phyloP scores from a whole-genome alignment of 371 early-diverging fungal genomes.

The Globomyces sp. region DNA sequence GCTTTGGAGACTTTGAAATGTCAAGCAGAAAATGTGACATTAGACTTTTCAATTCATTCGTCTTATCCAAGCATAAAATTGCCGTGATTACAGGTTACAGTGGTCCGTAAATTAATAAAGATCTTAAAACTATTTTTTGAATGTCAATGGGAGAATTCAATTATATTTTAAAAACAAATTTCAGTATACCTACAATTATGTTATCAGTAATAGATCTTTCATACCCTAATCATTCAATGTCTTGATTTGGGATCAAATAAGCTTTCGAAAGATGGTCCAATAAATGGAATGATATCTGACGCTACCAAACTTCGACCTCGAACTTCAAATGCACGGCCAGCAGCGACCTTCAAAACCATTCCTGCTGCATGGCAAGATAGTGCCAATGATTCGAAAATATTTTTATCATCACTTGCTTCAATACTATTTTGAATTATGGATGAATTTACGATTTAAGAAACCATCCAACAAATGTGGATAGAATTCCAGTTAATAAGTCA shows the following conservation, averaged over 20 bases:
- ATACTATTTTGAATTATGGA: constrained; percentile 62
- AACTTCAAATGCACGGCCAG: constrained; percentile 66
- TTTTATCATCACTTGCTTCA: constrained; percentile 37
- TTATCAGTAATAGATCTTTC: too few relatives aligned
- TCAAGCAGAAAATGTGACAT: too few relatives aligned
- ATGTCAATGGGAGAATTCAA: too few relatives aligned
- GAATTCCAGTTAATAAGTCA: constrained; percentile 88
- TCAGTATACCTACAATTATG: too few relatives aligned
- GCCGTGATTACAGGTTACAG: too few relatives aligned
- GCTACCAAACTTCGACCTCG: constrained; percentile 71
- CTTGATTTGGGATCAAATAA: neutral
- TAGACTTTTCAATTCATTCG: too few relatives aligned
- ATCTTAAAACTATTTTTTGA: too few relatives aligned
- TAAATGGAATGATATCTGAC: constrained; percentile 68
- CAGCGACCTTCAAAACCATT: constrained; percentile 60
- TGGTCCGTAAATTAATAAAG: too few relatives aligned
- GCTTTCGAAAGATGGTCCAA: constrained; percentile 44
- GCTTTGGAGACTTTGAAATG: too few relatives aligned
- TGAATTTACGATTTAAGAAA: constrained; percentile 39
- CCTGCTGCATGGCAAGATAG: constrained; percentile 75
- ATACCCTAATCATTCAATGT: too few relatives aligned
- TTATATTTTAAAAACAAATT: too few relatives aligned
- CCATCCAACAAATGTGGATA: constrained; percentile 91
- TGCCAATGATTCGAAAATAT: constrained; percentile 40
- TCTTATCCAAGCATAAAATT: too few relatives aligned